These are phyloP conservation scores for Eleusine coracana DNA, from an alignment of 176 grass and related monocot genomes.

Conservation along the genomic window DNA sequence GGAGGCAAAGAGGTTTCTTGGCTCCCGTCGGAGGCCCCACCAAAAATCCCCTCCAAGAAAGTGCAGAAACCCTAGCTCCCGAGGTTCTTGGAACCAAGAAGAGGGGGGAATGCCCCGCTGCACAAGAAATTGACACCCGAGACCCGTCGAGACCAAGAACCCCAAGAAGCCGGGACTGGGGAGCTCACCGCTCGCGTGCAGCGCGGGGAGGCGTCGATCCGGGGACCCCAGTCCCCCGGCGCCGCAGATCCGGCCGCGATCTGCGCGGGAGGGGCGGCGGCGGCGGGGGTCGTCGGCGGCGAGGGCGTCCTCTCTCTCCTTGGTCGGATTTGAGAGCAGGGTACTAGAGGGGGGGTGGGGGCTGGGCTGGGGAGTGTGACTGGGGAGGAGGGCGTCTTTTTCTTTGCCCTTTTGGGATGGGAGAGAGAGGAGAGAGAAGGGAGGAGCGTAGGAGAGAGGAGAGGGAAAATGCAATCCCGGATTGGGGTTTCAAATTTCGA, in stretches of 20 bases:
- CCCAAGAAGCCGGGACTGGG: not conserved
- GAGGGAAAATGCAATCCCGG: slow-evolving; percentile 26
- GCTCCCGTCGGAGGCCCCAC: not conserved
- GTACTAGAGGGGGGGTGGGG: too few relatives aligned
- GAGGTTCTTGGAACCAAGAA: not conserved
- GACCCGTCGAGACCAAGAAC: not conserved
- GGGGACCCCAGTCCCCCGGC: slow-evolving; percentile 20
- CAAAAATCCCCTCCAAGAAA: slow-evolving; percentile 17
- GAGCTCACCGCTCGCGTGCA: slow-evolving; percentile 30
- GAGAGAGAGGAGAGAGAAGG: not conserved
- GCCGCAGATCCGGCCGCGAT: slow-evolving; percentile 37
- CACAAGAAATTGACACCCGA: not conserved
- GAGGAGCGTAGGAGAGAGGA: slow-evolving; percentile 22
- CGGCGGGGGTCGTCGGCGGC: not conserved
- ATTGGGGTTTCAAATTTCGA: slow-evolving; percentile 42
- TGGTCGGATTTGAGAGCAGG: not conserved
- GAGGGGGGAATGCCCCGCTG: not conserved
- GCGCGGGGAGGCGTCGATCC: slow-evolving; percentile 25
- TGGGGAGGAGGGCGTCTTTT: not conserved
- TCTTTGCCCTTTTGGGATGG: slow-evolving; percentile 22
- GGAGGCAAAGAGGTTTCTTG: not conserved
- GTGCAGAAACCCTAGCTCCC: not conserved
- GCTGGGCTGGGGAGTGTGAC: not conserved
- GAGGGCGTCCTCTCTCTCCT: not conserved
- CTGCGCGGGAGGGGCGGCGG: not conserved